Evolutionary conservation across 192 early-diverging fungal species (phyloP).

Genomic region (Radiomyces spectabilis): DNA sequence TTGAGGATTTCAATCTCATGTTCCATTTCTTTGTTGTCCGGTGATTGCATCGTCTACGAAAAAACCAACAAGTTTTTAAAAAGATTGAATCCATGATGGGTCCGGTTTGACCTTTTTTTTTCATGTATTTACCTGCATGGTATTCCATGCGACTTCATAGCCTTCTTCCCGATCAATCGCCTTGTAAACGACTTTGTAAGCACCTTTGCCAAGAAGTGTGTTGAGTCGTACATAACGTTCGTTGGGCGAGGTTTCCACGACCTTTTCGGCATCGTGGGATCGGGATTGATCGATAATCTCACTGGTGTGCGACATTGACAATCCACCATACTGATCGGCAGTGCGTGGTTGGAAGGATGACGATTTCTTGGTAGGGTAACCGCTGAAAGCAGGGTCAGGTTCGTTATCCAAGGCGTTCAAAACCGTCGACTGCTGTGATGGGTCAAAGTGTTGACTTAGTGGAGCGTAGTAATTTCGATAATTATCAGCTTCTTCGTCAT

Average conservation of each 20-base stretch:
- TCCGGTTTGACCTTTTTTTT: background rate
- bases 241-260: conserved; percentile 45
- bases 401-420: no score
- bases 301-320: conserved; percentile 3
- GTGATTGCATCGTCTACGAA: conserved; percentile 1
- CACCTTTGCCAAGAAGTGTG: conserved; percentile 70
- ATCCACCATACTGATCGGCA: no score
- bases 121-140: conserved; percentile 7
- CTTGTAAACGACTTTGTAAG: conserved; percentile 85
- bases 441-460: no score
- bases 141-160: conserved; percentile 91
- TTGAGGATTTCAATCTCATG: conserved; percentile 65
- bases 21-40: conserved; percentile 23
- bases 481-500: no score
- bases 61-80: background rate
- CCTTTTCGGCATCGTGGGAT: conserved; percentile 42
- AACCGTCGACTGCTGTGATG: no score
- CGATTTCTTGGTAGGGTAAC: no score
- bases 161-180: conserved; percentile 83
- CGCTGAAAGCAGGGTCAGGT: no score
- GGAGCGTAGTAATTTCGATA: no score
- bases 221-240: conserved; percentile 48
- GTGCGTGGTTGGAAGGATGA: no score
- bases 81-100: background rate
- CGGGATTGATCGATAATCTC: conserved; percentile 48